Conservation (phyloP, 2,329 filamentous ascomycete species). For the Nigrograna mackinnonii region DNA sequence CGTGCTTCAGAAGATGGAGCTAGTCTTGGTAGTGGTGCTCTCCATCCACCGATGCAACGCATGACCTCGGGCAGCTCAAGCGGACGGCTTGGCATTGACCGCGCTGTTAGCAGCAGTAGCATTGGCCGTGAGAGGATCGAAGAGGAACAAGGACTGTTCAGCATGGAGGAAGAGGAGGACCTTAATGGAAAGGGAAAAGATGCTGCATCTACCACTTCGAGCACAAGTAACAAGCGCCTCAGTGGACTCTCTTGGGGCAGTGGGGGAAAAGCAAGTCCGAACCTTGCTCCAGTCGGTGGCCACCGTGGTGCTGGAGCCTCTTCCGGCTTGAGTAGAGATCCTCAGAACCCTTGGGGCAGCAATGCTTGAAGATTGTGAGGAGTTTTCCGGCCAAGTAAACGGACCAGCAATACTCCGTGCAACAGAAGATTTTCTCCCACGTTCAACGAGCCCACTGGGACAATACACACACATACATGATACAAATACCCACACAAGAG, state of each 20-base stretch:
- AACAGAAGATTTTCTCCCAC: too few relatives aligned
- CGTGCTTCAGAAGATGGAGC: constrained; percentile 29
- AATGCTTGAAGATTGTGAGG: constrained; percentile 13
- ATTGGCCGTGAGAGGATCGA: constrained; percentile 45
- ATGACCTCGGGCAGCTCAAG: constrained; percentile 34
- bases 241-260: constrained; percentile 42
- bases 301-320: constrained; percentile 22
- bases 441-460: too few relatives aligned
- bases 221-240: constrained; percentile 38
- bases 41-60: constrained; percentile 70
- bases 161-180: constrained; percentile 47
- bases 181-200: constrained; percentile 31
- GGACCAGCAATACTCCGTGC: too few relatives aligned
- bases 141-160: constrained; percentile 47
- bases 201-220: constrained; percentile 36
- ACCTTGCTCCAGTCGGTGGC: constrained; percentile 35
- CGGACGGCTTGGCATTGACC: constrained; percentile 38
- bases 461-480: too few relatives aligned
- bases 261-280: constrained; percentile 38
- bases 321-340: constrained; percentile 22
- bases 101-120: constrained; percentile 43
- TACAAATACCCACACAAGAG: neutral
- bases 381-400: too few relatives aligned
- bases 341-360: constrained; percentile 22
- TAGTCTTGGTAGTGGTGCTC: constrained; percentile 24